These are phyloP conservation scores for Xylariaceae sp. DNA, from an alignment of 2,329 filamentous ascomycete genomes.

Conservation along the genomic window DNA sequence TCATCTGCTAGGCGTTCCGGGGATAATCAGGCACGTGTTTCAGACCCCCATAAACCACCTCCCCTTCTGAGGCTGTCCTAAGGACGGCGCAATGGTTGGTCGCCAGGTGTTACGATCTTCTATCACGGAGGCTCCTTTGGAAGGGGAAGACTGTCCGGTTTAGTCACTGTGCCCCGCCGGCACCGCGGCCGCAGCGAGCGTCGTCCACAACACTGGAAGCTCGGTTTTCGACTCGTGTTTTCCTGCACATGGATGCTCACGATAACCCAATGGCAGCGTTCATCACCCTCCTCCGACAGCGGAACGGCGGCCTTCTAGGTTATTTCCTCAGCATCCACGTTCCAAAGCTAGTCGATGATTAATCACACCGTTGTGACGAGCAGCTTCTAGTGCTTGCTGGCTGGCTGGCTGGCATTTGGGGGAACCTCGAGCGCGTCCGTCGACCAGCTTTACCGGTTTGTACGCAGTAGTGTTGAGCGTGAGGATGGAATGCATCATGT, in stretches of 20 bases:
- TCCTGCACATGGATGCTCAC: conserved; percentile 9
- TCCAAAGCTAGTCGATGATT: not conserved
- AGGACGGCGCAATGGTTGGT: conserved; percentile 23
- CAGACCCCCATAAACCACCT: conserved; percentile 14
- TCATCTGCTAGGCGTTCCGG: conserved; percentile 25
- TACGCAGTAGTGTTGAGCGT: not conserved
- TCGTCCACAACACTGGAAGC: not conserved
- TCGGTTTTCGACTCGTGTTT: conserved; percentile 7
- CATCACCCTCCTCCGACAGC: conserved; percentile 14
- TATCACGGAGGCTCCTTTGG: conserved; percentile 12
- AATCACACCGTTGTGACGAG: not conserved
- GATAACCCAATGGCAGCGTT: conserved; percentile 13
- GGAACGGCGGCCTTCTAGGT: not conserved
- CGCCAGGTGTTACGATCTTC: conserved; percentile 13
- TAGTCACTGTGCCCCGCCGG: conserved; percentile 25
- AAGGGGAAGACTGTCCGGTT: conserved; percentile 23
- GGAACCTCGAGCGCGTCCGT: not conserved
- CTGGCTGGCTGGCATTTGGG: not conserved
- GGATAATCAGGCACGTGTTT: conserved; percentile 29
- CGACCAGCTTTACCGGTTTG: not conserved
- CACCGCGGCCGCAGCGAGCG: conserved; percentile 10
- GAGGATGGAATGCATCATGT: not conserved
- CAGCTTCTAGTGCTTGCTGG: not conserved
- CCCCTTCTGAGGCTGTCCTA: conserved; percentile 19
- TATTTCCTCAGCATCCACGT: not conserved